Base-by-base conservation (phyloP, 2,329 filamentous ascomycete species). In the Chaetomium globosum region DNA sequence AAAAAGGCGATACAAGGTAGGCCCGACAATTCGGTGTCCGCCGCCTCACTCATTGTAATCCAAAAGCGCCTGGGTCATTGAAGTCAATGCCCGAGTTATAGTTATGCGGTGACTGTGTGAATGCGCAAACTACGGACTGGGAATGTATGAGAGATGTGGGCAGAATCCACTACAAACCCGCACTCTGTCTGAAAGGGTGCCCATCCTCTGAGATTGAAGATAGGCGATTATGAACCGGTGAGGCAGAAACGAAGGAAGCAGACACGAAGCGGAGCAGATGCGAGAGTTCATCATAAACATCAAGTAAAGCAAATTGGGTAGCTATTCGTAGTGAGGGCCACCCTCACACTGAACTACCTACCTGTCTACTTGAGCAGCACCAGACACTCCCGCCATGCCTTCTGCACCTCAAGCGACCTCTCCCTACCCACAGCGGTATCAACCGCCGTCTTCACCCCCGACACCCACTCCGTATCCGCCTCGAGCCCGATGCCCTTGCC, bases 391-490 rank as follows among this genome's bases (percentile, higher is more conserved):
- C 54, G 70, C 68, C 76, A 70, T 16, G 72, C 71, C 64, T 68
- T 71, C 67, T 73, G 71, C n/a, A 77, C 76, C 28, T 77, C 75
- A 31, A 69, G 59, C 21, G 75, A 76, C 67, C 76, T 71, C 68
- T 78, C 76, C 19, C 61, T 80, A 67, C 82, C 82, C 31, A 93
- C 75, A 13, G 60, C 82, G 5, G 76, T 78, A 65, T 83, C 82
- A 31, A 92, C 76, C 33, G 68, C 70, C 10, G 75, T 73, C 74
- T 78, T 82, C 69, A 79, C 74, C 68, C 52, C 53, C 10, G 23
- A 28, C 46, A 36, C 39, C 9, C 33, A 72, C 61, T 8, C 59
- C 26, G 2, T 54, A 1, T 52, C 56, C 63, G 71, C 70, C 7
- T 67, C 68, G 2, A 54, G 43, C 58, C 6, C 59, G 43, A 19